Base-by-base conservation (phyloP, 2,329 filamentous ascomycete genomes). In the Thermoascus crustaceus region DNA sequence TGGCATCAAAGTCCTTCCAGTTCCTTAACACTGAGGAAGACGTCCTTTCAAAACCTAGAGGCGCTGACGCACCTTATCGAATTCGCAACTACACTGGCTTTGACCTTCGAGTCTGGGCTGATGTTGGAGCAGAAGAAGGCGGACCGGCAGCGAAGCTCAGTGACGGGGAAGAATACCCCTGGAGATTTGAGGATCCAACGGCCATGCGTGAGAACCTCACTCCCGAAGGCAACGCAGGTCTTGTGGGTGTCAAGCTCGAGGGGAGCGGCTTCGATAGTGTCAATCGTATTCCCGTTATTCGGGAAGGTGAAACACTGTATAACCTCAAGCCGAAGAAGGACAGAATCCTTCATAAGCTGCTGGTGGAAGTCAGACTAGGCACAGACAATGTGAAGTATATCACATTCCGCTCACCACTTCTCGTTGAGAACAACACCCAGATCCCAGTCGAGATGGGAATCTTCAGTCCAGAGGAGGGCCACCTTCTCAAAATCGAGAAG, bases 331-430 rank as follows among this genome's bases (percentile, higher is more conserved):
- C 93, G 2, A 85, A 87, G 57, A 82, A 86, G 42, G 83, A 94
- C 51, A 75, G 83, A 39, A 73, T 94, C 2, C 72, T 89, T 44
- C 93, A 98, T 58, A 82, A 88, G 14, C 74, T 98, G 11, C 77
- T 96, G 16, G 88, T 96, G 0, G 91, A 98, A 38, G 82, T 98
- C 35, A 85, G 77, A 35, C 72, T 98, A 16, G 91, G 87, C n/a
- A 67, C 77, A 1, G 89, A 98, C 66, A 96, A 96, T 52, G 85
- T 98, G 64, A 98, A 98, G 66, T 93, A 94, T 57, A 93, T 98
- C 53, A 98, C 88, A 1, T 80, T 98, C 52, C 78, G 91, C 17
- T 96, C 89, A 11, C 91, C 91, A 1, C 67, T 98, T 1, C 66
- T 95, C 0, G 79, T 98, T 5, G 91, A 98, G 57, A 98, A 98